Evolutionary conservation across 176 grass and related monocot species (phyloP).

Genomic region (Rhynchospora tenuis): DNA sequence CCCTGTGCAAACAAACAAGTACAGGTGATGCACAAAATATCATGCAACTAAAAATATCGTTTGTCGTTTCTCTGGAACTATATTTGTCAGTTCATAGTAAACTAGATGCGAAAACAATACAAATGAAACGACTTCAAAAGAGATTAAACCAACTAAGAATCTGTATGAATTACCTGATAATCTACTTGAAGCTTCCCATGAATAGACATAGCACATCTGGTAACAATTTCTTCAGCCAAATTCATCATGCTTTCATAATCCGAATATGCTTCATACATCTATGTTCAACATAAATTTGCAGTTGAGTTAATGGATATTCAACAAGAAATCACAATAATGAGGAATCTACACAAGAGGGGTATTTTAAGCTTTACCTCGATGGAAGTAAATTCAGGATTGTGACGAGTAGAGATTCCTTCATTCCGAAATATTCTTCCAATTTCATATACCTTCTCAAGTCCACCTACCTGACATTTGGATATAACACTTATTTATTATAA

Average conservation of each 20-base stretch:
- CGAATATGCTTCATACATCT: constrained; percentile 99
- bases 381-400: constrained; percentile 99
- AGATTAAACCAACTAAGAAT: constrained; percentile 15
- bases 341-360: constrained; percentile 2
- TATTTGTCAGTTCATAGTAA: neutral
- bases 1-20: constrained; percentile 38
- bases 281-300: constrained; percentile 11
- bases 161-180: constrained; percentile 62
- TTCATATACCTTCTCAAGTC: constrained; percentile 94
- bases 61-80: neutral
- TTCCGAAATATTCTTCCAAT: constrained; percentile 98
- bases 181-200: constrained; percentile 74
- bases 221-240: constrained; percentile 92
- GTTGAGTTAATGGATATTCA: constrained; percentile 11
- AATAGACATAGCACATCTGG: constrained; percentile 69
- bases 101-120: neutral
- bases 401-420: constrained; percentile 96
- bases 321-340: constrained; percentile 4
- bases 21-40: constrained; percentile 15
- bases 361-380: constrained; percentile 60
- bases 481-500: neutral
- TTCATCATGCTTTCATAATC: constrained; percentile 99
- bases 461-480: constrained; percentile 70
- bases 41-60: neutral
- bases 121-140: neutral